Evolutionary conservation across 441 rosid genomes (phyloP).

Genomic region (Melastoma candidum): DNA sequence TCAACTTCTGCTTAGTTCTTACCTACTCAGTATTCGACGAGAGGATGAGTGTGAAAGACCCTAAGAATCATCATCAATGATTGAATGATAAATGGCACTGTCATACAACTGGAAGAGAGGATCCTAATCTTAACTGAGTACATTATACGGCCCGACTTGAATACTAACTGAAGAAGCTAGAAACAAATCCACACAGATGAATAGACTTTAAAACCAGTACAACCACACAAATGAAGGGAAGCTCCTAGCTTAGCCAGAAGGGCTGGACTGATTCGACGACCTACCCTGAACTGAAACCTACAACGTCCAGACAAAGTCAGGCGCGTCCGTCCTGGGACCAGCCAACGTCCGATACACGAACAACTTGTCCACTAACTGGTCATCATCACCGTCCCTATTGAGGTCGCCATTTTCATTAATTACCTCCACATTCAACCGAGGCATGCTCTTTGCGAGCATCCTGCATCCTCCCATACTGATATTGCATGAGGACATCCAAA

Average conservation of each 20-base stretch:
- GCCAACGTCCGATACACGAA: slow-evolving; percentile 73
- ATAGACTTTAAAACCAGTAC: slow-evolving; percentile 9
- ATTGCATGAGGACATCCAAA: slow-evolving; percentile 98
- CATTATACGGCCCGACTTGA: too few relatives aligned
- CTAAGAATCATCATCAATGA: too few relatives aligned
- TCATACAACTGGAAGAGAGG: too few relatives aligned
- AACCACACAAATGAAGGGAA: slow-evolving; percentile 7
- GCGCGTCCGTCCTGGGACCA: slow-evolving; percentile 71
- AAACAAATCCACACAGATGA: slow-evolving; percentile 2
- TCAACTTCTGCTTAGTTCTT: too few relatives aligned
- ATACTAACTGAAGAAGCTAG: too few relatives aligned
- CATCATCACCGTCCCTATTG: slow-evolving; percentile 30
- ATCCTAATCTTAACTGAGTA: too few relatives aligned
- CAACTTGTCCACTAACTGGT: slow-evolving; percentile 58
- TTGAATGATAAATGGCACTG: too few relatives aligned
- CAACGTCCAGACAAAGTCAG: slow-evolving; percentile 55
- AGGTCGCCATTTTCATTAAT: slow-evolving; percentile 43
- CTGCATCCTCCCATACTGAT: slow-evolving; percentile 81
- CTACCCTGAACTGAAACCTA: slow-evolving; percentile 19
- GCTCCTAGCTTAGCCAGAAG: not conserved
- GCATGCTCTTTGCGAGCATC: slow-evolving; percentile 55
- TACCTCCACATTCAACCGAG: slow-evolving; percentile 72
- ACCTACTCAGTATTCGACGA: too few relatives aligned
- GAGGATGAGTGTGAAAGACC: too few relatives aligned
- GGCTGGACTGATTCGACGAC: slow-evolving; percentile 4